phyloP scores from a whole-genome alignment of 2,329 filamentous ascomycete genomes.

The Shiraia sp. region DNA sequence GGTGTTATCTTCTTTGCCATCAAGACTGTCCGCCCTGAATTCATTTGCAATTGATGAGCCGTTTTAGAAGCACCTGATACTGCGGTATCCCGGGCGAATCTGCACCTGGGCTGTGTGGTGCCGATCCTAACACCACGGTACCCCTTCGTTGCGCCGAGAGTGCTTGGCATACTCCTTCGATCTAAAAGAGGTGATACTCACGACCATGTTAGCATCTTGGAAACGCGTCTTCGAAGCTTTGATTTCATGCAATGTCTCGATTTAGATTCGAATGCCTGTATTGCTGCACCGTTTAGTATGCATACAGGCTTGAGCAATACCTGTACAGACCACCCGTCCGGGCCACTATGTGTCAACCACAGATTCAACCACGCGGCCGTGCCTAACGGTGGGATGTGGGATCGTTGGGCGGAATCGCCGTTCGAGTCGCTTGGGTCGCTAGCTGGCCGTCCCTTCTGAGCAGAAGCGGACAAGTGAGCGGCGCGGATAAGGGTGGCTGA shows the following conservation, averaged over 20 bases:
- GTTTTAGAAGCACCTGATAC: no score
- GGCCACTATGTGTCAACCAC: neutral
- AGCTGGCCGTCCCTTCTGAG: conserved; percentile 25
- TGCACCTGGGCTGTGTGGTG: conserved; percentile 11
- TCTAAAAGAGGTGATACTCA: conserved; percentile 6
- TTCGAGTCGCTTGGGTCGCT: conserved; percentile 21
- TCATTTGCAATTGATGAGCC: no score
- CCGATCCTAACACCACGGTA: conserved; percentile 20
- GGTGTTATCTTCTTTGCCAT: no score
- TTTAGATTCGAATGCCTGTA: neutral
- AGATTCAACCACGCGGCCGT: conserved; percentile 17
- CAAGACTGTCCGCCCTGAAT: no score
- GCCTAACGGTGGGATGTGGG: conserved; percentile 19
- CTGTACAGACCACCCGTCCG: neutral
- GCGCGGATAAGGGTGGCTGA: conserved; percentile 28
- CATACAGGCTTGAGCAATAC: neutral
- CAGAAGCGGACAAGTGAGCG: conserved; percentile 19
- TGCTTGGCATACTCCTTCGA: conserved; percentile 13
- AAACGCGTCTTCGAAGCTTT: conserved; percentile 5
- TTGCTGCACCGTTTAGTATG: no score
- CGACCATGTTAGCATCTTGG: conserved; percentile 1
- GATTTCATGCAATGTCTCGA: conserved; percentile 7
- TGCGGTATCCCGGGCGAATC: neutral
- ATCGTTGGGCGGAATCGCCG: conserved; percentile 25
- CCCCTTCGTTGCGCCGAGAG: conserved; percentile 20